Percentiles rank a stretch among this genome's conserved stretches.
Conservation (phyloP, 2,329 filamentous ascomycete genomes). For the Lasiodiplodia hormozganensis region DNA sequence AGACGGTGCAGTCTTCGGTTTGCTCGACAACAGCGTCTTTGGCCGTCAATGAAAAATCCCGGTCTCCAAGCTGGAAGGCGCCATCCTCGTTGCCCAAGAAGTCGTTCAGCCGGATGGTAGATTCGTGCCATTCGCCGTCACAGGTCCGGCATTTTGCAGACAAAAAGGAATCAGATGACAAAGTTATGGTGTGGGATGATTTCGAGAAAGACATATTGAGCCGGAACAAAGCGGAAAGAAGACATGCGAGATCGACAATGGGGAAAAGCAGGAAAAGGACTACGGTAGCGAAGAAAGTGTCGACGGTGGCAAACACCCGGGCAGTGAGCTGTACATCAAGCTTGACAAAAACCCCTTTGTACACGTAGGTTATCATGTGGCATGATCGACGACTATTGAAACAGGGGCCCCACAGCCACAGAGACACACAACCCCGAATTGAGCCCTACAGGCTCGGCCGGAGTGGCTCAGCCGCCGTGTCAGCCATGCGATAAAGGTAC, state of each 20-base stretch:
- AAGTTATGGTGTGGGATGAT: constrained; percentile 1
- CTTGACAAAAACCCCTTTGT: constrained; percentile 16
- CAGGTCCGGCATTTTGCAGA: constrained; percentile 9
- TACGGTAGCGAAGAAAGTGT: not conserved
- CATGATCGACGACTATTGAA: constrained; percentile 26
- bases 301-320: not conserved
- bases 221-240: not conserved
- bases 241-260: not conserved
- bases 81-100: constrained; percentile 13
- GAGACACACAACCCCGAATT: not conserved
- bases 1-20: not conserved
- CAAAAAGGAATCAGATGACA: not conserved
- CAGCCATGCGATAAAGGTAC: not conserved
- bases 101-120: constrained; percentile 6
- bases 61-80: constrained; percentile 9
- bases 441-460: not conserved
- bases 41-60: constrained; percentile 23
- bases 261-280: constrained; percentile 2
- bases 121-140: constrained; percentile 10
- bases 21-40: constrained; percentile 2
- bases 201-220: constrained; percentile 16
- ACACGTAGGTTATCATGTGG: constrained; percentile 25
- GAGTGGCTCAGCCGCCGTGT: constrained; percentile 1
- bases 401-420: constrained; percentile 7
- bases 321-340: constrained; percentile 18